Evolutionary conservation across 164 flowering plant genomes (phyloP), one percentile per base, ranked within the genome.

Genomic region (Platanus orientalis): DNA sequence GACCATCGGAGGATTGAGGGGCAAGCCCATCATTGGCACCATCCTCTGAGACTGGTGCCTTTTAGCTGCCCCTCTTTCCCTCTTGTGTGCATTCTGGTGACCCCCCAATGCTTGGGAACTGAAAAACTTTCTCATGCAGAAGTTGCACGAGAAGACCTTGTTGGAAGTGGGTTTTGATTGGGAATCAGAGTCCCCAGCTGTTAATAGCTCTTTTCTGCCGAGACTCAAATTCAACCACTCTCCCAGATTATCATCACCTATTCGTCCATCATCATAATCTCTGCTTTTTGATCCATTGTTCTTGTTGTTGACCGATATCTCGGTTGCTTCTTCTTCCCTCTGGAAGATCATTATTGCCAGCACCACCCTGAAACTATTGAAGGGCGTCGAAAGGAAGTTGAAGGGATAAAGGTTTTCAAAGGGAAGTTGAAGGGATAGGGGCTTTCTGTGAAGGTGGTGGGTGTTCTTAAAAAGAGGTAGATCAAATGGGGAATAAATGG

Each of bases 61-160:
- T 50, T 72, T 79, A 17, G 74, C 81, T 29, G 80, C 75, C 42
- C 85, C 85, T 56, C 88, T 79, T 66, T 83, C 85, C 49, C 88
- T 73, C 58, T 81, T 81, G 66, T 83, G 84, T 6, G 88, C 88
- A 58, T 83, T 83, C 64, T 81, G 88, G 60, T 83, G 88, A 19
- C 85, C 88, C 2, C 88, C 85, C 63, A 81, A 54, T 14, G 85
- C 85, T 61, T 83, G 88, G 49, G 88, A 83, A 42, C 88, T 81
- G 67, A 62, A 80, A 53, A 81, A 81, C 68, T 84, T 81, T 57
- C 88, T 81, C 84, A 68, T 73, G 78, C 88, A 84, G 62, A 76
- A 84, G 70, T 81, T 84, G 71, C 88, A 84, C 0, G 84, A 76
- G 74, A 80, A 84, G 28, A 81, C 70, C 72, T 76, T 84, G 67